These are phyloP conservation scores for Neophaeococcomyces aloes DNA, from an alignment of 2,329 filamentous ascomycete species.

Conservation along the genomic window DNA sequence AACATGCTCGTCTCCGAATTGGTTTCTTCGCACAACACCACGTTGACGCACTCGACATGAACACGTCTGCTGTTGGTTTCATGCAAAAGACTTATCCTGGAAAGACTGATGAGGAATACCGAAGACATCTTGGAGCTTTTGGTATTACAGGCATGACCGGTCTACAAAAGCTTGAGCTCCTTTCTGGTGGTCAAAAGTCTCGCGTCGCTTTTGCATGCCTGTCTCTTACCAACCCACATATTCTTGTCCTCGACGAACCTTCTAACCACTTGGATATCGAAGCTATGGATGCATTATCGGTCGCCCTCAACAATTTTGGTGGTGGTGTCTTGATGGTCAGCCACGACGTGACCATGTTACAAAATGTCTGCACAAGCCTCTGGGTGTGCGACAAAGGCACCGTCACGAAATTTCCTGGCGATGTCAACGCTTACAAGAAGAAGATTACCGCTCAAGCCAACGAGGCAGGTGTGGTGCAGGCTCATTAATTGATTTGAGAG, in stretches of 20 bases:
- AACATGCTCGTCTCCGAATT: slow-evolving; percentile 76
- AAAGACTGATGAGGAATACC: slow-evolving; percentile 90
- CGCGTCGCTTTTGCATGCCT: slow-evolving; percentile 97
- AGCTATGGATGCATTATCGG: slow-evolving; percentile 89
- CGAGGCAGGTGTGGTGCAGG: slow-evolving; percentile 69
- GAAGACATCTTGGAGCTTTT: slow-evolving; percentile 80
- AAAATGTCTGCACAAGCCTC: slow-evolving; percentile 85
- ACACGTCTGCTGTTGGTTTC: slow-evolving; percentile 80
- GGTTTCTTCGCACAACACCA: slow-evolving; percentile 99
- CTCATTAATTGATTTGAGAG: slow-evolving; percentile 10
- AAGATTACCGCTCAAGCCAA: slow-evolving; percentile 83
- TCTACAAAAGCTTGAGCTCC: slow-evolving; percentile 84
- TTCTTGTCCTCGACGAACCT: slow-evolving; percentile 92
- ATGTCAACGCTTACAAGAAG: slow-evolving; percentile 96
- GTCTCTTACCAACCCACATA: slow-evolving; percentile 86
- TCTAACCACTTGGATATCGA: slow-evolving; percentile 99
- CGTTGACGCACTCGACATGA: slow-evolving; percentile 89
- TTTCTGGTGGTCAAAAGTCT: slow-evolving; percentile 97
- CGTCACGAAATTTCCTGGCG: slow-evolving; percentile 90
- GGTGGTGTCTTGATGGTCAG: slow-evolving; percentile 97
- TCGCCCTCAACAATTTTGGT: slow-evolving; percentile 74
- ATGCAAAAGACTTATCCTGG: slow-evolving; percentile 90
- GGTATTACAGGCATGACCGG: slow-evolving; percentile 86
- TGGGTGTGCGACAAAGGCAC: slow-evolving; percentile 95
- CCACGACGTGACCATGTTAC: slow-evolving; percentile 97